These are phyloP conservation scores for Neurospora discreta DNA, from an alignment of 495 filamentous ascomycete species.

Conservation along the genomic window DNA sequence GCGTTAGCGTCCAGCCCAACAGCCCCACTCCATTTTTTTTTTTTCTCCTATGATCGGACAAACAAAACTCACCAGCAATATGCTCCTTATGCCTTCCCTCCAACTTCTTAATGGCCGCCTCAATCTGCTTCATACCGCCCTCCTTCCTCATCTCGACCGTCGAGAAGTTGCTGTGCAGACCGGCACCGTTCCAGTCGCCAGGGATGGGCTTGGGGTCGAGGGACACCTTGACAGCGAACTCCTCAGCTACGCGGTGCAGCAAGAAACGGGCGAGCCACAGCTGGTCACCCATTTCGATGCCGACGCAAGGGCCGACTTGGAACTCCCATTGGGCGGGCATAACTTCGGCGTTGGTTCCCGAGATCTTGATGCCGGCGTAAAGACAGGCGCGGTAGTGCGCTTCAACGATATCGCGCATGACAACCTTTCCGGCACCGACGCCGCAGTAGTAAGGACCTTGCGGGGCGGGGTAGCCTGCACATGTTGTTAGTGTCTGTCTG, in stretches of 20 bases:
- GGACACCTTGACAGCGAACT: conserved; percentile 85
- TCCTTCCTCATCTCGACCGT: conserved; percentile 68
- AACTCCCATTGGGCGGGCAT: conserved; percentile 87
- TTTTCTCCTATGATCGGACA: not conserved
- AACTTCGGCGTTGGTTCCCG: conserved; percentile 93
- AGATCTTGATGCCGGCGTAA: conserved; percentile 77
- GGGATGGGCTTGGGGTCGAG: conserved; percentile 92
- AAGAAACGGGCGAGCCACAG: conserved; percentile 92
- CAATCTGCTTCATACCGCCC: conserved; percentile 81
- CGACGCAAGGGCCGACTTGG: conserved; percentile 83
- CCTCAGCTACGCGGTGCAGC: conserved; percentile 85
- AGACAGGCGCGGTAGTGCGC: conserved; percentile 94
- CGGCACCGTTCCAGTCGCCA: conserved; percentile 95
- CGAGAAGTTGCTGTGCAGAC: conserved; percentile 83
- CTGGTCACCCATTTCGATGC: conserved; percentile 85
- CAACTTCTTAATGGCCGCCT: conserved; percentile 46
- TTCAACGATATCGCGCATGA: conserved; percentile 91
- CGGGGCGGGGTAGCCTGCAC: conserved; percentile 67
- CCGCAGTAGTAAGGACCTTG: conserved; percentile 97
- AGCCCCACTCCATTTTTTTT: not conserved
- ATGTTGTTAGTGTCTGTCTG: conserved; percentile 30
- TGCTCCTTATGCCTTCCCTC: conserved; percentile 77
- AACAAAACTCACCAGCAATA: conserved; percentile 53
- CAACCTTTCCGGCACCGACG: conserved; percentile 88
- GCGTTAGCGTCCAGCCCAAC: not conserved